Conservation (phyloP, 1,284 basidiomycete genomes). For the Trametes hirsuta region DNA sequence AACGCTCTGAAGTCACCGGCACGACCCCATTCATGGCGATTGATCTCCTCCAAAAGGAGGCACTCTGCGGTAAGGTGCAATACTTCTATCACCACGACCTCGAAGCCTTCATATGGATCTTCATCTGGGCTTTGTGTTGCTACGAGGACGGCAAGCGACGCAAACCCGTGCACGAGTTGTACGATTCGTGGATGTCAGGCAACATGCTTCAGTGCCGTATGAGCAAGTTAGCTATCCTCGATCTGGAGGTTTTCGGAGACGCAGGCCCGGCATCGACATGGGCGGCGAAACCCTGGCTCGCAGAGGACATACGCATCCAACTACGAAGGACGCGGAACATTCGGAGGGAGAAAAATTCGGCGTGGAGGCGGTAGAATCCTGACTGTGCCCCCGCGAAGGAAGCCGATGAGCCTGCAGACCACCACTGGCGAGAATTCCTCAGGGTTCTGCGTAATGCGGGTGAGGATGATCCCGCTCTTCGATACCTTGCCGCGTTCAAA, state of each 20-base stretch:
- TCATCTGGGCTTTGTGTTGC: background rate
- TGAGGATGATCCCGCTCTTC: too few relatives aligned
- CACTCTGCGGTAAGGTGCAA: background rate
- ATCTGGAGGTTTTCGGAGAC: background rate
- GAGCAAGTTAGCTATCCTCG: background rate
- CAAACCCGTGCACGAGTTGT: background rate
- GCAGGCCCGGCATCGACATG: background rate
- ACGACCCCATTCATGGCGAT: conserved; percentile 11
- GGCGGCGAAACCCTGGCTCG: background rate
- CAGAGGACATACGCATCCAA: background rate
- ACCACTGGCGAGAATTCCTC: too few relatives aligned
- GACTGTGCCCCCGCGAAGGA: too few relatives aligned
- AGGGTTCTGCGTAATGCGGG: too few relatives aligned
- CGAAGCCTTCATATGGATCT: conserved; percentile 3
- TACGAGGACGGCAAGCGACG: background rate
- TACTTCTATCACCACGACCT: conserved; percentile 4
- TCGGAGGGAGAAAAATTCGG: too few relatives aligned
- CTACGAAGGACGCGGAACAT: too few relatives aligned
- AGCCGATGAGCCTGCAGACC: too few relatives aligned
- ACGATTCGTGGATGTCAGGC: background rate
- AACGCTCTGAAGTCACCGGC: too few relatives aligned
- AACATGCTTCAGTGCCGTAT: background rate
- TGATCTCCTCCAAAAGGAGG: conserved; percentile 1
- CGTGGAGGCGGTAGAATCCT: too few relatives aligned
- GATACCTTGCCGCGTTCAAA: too few relatives aligned